A percentile compares a stretch with the other conserved stretches of the same genome.
Evolutionary conservation across 768 basidiomycete species (phyloP).

Genomic region (Leucosporidium yakuticum): DNA sequence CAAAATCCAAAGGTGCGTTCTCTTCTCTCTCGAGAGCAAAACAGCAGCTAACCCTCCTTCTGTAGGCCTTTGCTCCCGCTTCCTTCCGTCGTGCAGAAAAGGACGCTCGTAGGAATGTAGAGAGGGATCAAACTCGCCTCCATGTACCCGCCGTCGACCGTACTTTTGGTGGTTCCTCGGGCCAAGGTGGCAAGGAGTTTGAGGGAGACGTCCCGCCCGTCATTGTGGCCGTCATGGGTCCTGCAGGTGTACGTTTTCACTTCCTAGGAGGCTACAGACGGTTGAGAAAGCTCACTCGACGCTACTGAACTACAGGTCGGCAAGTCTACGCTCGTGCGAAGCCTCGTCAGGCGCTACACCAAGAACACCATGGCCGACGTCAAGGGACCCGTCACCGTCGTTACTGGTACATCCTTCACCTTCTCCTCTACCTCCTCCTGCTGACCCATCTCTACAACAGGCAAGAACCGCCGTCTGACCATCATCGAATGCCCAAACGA

Average conservation of each 20-base stretch:
- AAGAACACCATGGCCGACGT: slow-evolving; percentile 87
- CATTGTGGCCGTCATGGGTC: slow-evolving; percentile 89
- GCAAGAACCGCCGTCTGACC: slow-evolving; percentile 87
- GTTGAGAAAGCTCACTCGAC: neutral
- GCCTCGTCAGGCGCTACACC: slow-evolving; percentile 81
- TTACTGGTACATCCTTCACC: slow-evolving; percentile 51
- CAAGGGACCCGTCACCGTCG: slow-evolving; percentile 89
- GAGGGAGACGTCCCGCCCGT: slow-evolving; percentile 86
- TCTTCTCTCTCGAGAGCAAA: neutral
- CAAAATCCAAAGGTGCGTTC: slow-evolving; percentile 80
- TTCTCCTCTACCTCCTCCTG: neutral
- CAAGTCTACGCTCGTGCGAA: slow-evolving; percentile 88
- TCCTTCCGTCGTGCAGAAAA: slow-evolving; percentile 81
- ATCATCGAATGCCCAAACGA: slow-evolving; percentile 98
- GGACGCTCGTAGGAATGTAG: slow-evolving; percentile 82
- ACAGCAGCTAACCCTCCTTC: slow-evolving; percentile 36
- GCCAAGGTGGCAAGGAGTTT: slow-evolving; percentile 44
- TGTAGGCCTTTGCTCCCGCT: slow-evolving; percentile 73
- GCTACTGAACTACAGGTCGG: slow-evolving; percentile 52
- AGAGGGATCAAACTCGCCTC: slow-evolving; percentile 85
- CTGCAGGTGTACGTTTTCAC: slow-evolving; percentile 62
- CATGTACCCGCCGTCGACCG: slow-evolving; percentile 95
- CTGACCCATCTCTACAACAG: slow-evolving; percentile 22
- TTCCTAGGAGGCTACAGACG: neutral
- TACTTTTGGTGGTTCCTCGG: slow-evolving; percentile 57